Evolutionary conservation across 345 rosid species (phyloP).

Genomic region (Eucalyptus curtisii): DNA sequence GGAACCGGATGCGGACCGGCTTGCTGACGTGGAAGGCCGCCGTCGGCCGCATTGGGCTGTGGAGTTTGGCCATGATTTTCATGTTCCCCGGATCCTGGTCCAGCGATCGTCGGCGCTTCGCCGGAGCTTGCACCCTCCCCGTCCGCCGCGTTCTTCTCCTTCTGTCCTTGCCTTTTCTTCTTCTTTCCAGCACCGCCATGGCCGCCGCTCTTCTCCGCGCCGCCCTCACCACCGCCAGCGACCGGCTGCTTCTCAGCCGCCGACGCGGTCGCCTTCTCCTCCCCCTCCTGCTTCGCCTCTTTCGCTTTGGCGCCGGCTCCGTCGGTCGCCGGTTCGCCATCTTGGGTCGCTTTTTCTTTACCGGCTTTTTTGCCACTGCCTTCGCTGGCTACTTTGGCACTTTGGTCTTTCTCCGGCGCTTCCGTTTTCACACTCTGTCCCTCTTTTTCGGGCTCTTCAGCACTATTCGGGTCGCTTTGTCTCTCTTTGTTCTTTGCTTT

Average conservation of each 20-base stretch:
- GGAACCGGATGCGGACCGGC: not conserved
- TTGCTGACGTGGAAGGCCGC: not conserved
- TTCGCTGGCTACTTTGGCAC: not conserved
- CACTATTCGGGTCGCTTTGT: not conserved
- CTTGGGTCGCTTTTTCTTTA: not conserved
- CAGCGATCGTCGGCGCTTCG: not conserved
- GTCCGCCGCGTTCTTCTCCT: not conserved
- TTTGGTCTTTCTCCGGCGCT: not conserved
- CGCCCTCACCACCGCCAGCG: not conserved
- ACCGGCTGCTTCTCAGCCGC: not conserved
- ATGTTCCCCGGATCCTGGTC: not conserved
- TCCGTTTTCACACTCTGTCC: not conserved
- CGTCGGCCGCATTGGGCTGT: not conserved
- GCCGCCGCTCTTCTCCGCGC: not conserved
- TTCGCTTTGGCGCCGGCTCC: not conserved
- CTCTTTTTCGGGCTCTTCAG: not conserved
- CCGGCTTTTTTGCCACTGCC: not conserved
- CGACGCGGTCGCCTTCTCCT: not conserved
- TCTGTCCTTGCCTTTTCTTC: slow-evolving; percentile 1
- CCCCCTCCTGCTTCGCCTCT: not conserved
- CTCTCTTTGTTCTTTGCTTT: not conserved
- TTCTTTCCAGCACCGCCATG: not conserved
- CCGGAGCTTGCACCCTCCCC: not conserved
- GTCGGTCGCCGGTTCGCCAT: not conserved
- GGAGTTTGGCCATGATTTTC: not conserved